Evolutionary conservation across 306 rosid genomes (phyloP), one percentile per base, ranked within the genome.

Genomic region (Canavalia ensiformis): DNA sequence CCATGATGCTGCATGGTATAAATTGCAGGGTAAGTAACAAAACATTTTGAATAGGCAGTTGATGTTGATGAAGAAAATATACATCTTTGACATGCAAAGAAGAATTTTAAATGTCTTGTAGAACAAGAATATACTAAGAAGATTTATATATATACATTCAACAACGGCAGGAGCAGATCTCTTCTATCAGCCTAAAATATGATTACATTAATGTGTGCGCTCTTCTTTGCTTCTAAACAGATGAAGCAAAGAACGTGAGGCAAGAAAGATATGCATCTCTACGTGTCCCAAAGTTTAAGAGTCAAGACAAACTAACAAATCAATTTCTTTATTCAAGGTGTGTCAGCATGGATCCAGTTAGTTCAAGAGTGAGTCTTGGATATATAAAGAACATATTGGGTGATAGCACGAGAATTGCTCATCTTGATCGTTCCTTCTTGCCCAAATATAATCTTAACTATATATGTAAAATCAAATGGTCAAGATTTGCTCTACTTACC

Each of bases 1-100:
- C 98, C 98, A 96, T 96, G 68, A 81, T 82, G 39, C 99, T 93
- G 94, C 96, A 87, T 11, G 50, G 56, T 64, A 29, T 29, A 85
- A 65, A 60, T 80, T 35, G 65, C 67, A 68, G 68, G 45, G 52
- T 55, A 47, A 83, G 78, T 74, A 80, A 29, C 68, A 65, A 46
- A 29, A 68, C 29, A 75, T 37, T 72, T 76, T 8, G 54, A 49
- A 63, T 37, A 41, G 47, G 81, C 29, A 51, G 63, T 34, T 70
- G 49, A 51, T 31, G 18, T 31, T 64, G 74, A 71, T 18, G 49
- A 44, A 64, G 54, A 69, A 55, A 49, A 50, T 69, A 67, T 31
- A 75, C 2, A 5, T 49, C 59, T 74, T 68, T 31, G 10, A 50
- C 65, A 8, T 8, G 39, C 51, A 63, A 80, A 69, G 42, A 75